These are phyloP conservation scores for Aureobasidium leucospermi DNA, from an alignment of 2,329 filamentous ascomycete species.

Conservation along the genomic window DNA sequence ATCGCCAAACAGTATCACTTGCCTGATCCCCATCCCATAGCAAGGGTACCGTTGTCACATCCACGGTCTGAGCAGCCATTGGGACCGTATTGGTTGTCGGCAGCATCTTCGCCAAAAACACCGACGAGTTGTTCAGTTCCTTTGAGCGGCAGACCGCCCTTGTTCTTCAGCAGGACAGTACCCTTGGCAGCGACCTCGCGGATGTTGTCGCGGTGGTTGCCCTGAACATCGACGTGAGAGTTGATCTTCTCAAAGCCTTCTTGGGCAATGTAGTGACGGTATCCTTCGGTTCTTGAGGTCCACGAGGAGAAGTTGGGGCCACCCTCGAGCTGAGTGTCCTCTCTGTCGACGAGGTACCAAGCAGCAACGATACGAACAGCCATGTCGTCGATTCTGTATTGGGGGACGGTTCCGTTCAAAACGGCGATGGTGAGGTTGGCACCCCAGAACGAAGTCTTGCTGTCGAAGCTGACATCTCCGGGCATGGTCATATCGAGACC, in stretches of 20 bases:
- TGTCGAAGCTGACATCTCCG: conserved; percentile 71
- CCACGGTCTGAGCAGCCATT: conserved; percentile 70
- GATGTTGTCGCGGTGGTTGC: conserved; percentile 64
- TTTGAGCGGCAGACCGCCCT: conserved; percentile 65
- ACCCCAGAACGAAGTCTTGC: conserved; percentile 70
- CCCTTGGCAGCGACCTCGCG: conserved; percentile 71
- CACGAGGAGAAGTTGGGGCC: conserved; percentile 75
- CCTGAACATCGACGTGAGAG: conserved; percentile 75
- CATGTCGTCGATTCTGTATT: conserved; percentile 86
- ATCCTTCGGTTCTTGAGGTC: conserved; percentile 69
- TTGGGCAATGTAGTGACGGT: conserved; percentile 55
- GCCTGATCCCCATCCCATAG: conserved; percentile 59
- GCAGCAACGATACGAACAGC: conserved; percentile 69
- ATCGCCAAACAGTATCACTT: background rate
- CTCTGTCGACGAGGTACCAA: conserved; percentile 57
- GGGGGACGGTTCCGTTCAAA: conserved; percentile 80
- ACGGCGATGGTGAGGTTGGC: conserved; percentile 81
- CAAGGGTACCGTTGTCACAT: conserved; percentile 54
- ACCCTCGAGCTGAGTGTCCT: conserved; percentile 46
- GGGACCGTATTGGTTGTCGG: conserved; percentile 63
- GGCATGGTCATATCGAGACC: conserved; percentile 87
- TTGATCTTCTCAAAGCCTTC: conserved; percentile 62
- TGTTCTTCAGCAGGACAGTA: conserved; percentile 85
- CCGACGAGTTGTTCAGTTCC: conserved; percentile 65
- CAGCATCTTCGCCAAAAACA: conserved; percentile 77